Evolutionary conservation across 306 rosid genomes (phyloP), one percentile per base, ranked within the genome.

Genomic region (Clitoria ternatea): DNA sequence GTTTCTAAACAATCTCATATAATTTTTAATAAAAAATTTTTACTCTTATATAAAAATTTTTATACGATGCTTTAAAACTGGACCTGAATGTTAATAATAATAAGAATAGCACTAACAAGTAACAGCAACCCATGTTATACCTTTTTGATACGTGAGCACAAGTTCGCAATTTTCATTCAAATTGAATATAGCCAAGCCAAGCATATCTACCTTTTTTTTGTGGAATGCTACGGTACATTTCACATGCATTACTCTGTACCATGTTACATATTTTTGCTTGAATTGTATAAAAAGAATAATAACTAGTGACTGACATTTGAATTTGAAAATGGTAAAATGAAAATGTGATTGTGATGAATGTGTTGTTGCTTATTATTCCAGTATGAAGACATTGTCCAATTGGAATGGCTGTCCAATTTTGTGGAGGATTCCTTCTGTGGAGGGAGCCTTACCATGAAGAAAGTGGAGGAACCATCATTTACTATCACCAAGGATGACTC

Each of bases 371-470:
- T 64, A 2, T 18, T 24, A 13, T 81, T 42, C 3, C 86, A 95
- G 99, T 91, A 87, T 52, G 96, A 91, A 42, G 99, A 95, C 78
- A 89, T 94, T 47, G 88, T 91, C 19, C 96, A 88, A 50, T 50
- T 91, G 90, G 97, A 95, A 75, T 95, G 99, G 99, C 84, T 95
- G 11, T 95, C 97, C 8, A 89, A 78, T 19, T 87, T 95, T 69
- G 92, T 84, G 74, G 99, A 95, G 76, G 97, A 95, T 45, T 95
- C 99, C 4, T 89, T 89, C 83, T 60, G 83, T 45, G 92, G 88
- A 0, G 96, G 88, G 33, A 86, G 82, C 81, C 92, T 89, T 20
- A 82, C 96, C 5, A 86, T 91, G 87, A 89, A 83, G 77, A 81
- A 83, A 40, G 73, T 81, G 48, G 96, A 89, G 43, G 66, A 87